These are phyloP conservation scores for Epichloe aotearoae DNA, from an alignment of 2,329 filamentous ascomycete genomes.

Conservation along the genomic window DNA sequence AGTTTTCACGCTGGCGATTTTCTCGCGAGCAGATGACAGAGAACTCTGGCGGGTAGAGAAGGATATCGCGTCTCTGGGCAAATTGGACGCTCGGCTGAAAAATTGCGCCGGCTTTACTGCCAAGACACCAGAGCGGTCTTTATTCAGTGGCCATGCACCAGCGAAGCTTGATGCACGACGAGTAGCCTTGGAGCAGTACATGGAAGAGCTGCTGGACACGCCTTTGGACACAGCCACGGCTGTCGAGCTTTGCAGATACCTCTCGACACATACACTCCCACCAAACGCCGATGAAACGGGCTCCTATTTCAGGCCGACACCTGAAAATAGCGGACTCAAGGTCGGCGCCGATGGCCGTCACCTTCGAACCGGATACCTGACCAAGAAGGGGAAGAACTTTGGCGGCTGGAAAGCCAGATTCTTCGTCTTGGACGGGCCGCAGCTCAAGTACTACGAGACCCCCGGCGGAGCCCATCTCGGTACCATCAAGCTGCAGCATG, in stretches of 20 bases:
- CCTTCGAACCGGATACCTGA: conserved; percentile 78
- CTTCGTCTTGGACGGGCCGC: conserved; percentile 46
- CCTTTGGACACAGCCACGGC: conserved; percentile 66
- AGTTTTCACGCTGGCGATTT: conserved; percentile 81
- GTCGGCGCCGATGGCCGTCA: conserved; percentile 51
- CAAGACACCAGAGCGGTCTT: conserved; percentile 66
- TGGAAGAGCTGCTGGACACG: conserved; percentile 74
- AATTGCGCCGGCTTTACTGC: conserved; percentile 58
- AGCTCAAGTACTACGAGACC: conserved; percentile 82
- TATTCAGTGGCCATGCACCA: conserved; percentile 88
- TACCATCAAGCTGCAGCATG: conserved; percentile 80
- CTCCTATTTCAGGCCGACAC: conserved; percentile 11
- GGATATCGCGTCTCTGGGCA: conserved; percentile 66
- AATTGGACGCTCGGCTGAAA: conserved; percentile 70
- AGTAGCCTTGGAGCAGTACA: conserved; percentile 67
- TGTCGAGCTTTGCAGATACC: conserved; percentile 71
- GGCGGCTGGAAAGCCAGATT: conserved; percentile 89
- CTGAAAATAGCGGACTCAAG: conserved; percentile 19
- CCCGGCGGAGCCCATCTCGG: conserved; percentile 79
- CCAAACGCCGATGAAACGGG: conserved; percentile 45
- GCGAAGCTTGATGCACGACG: conserved; percentile 85
- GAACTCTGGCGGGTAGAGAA: conserved; percentile 96
- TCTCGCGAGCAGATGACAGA: conserved; percentile 58
- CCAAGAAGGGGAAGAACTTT: conserved; percentile 96
- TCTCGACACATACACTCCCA: conserved; percentile 55